Percentiles rank a stretch among this genome's conserved stretches.
These are phyloP conservation scores for Schizophyllum commune DNA, from an alignment of 1,284 basidiomycete species.

Conservation along the genomic window DNA sequence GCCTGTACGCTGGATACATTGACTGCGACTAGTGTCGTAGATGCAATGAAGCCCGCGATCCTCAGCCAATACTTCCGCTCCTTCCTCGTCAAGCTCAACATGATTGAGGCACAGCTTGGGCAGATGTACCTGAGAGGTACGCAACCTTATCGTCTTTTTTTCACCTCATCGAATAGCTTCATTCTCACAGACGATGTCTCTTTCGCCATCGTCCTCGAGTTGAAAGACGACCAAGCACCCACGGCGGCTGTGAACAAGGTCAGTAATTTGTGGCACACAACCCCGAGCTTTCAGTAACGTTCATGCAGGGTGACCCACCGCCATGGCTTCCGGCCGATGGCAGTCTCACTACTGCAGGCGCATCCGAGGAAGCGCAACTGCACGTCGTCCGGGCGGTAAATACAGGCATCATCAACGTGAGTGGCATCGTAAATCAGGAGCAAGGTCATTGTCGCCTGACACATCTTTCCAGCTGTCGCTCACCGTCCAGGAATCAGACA, in stretches of 20 bases:
- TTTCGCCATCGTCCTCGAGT: slow-evolving; percentile 79
- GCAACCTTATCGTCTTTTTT: slow-evolving; percentile 2
- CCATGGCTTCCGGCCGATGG: slow-evolving; percentile 69
- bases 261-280: slow-evolving; percentile 7
- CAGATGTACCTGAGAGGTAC: slow-evolving; percentile 45
- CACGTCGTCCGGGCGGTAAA: slow-evolving; percentile 74
- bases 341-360: slow-evolving; percentile 57
- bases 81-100: slow-evolving; percentile 78
- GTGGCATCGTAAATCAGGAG: slow-evolving; percentile 16
- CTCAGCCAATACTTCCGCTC: slow-evolving; percentile 78
- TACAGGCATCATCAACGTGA: slow-evolving; percentile 79
- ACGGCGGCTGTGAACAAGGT: slow-evolving; percentile 44
- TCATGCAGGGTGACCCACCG: slow-evolving; percentile 42
- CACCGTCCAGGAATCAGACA: slow-evolving; percentile 71
- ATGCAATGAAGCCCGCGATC: slow-evolving; percentile 54
- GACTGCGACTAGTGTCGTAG: slow-evolving; percentile 44
- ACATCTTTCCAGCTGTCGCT: slow-evolving; percentile 49
- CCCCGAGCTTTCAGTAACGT: neutral
- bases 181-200: slow-evolving; percentile 59
- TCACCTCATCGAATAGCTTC: neutral
- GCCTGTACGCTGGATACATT: neutral
- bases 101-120: slow-evolving; percentile 73
- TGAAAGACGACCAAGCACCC: slow-evolving; percentile 63
- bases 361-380: slow-evolving; percentile 50
- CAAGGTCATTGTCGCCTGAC: neutral